These are phyloP conservation scores for Salix udensis DNA, from an alignment of 345 rosid species.

Conservation along the genomic window DNA sequence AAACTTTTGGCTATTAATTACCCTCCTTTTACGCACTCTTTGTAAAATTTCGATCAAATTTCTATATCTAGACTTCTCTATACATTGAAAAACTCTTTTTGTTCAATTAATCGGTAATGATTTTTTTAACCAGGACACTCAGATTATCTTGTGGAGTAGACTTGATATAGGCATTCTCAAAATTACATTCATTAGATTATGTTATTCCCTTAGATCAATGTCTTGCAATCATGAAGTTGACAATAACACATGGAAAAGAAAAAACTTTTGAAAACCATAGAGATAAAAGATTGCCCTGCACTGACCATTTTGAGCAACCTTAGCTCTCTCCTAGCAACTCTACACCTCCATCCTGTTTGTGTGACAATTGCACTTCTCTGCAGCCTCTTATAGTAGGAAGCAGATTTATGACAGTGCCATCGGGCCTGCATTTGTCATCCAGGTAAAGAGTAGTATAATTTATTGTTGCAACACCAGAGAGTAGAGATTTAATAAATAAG, in stretches of 20 bases:
- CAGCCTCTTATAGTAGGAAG: conserved; percentile 54
- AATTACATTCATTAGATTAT: conserved; percentile 1
- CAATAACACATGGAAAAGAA: background rate
- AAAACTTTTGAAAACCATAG: background rate
- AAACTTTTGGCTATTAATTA: background rate
- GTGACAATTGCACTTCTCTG: conserved; percentile 53
- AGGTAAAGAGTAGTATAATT: background rate
- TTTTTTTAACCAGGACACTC: background rate
- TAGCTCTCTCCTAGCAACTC: conserved; percentile 58
- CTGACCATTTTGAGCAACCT: conserved; percentile 75
- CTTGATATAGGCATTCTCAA: background rate
- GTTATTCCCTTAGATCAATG: background rate
- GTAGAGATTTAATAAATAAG: background rate
- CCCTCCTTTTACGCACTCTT: background rate
- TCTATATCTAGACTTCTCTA: background rate
- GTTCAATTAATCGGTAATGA: background rate
- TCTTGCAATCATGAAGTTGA: background rate
- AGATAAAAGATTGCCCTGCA: conserved; percentile 5
- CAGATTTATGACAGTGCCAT: conserved; percentile 62
- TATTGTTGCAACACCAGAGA: background rate
- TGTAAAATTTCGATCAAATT: background rate
- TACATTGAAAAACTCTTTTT: background rate
- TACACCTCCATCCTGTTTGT: conserved; percentile 81
- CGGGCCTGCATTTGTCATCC: conserved; percentile 44
- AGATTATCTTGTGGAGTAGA: background rate